Evolutionary conservation across 1,284 basidiomycete genomes (phyloP).

Genomic region (Coniferiporia weirii): DNA sequence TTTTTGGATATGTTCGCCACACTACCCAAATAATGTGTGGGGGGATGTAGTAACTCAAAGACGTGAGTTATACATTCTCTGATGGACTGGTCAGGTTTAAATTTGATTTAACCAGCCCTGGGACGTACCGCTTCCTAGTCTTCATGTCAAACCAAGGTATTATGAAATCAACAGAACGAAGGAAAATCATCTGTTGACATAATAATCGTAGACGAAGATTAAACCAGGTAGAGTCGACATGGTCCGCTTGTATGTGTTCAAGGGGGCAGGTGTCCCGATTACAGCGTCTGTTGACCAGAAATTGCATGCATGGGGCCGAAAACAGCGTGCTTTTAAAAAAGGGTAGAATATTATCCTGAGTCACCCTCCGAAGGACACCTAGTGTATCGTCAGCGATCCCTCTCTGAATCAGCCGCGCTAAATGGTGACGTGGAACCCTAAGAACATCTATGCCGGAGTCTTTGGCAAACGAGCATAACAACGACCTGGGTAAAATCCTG

Average conservation of each 20-base stretch:
- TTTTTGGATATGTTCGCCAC: neutral
- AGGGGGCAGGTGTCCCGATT: neutral
- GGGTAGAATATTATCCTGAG: neutral
- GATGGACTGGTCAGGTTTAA: neutral
- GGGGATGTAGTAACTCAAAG: conserved; percentile 5
- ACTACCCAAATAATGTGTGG: conserved; percentile 4
- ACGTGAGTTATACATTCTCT: conserved; percentile 14
- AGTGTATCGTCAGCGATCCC: neutral
- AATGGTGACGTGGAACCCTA: neutral
- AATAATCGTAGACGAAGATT: conserved; percentile 14
- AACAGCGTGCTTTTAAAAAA: neutral
- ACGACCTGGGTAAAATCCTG: neutral
- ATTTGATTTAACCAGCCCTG: neutral
- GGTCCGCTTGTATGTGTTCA: conserved; percentile 10
- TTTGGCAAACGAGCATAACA: neutral
- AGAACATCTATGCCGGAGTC: neutral
- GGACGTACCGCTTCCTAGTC: neutral
- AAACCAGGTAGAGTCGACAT: conserved; percentile 3
- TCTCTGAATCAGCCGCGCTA: neutral
- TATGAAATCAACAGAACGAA: conserved; percentile 3
- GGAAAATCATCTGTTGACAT: neutral
- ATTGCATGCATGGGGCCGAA: conserved; percentile 10
- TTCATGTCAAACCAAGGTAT: neutral
- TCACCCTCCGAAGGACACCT: neutral
- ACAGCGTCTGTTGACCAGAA: conserved; percentile 5